Evolutionary conservation across 257 asterid genomes (phyloP), one percentile per base, ranked within the genome.

Genomic region (Cinchona pubescens): DNA sequence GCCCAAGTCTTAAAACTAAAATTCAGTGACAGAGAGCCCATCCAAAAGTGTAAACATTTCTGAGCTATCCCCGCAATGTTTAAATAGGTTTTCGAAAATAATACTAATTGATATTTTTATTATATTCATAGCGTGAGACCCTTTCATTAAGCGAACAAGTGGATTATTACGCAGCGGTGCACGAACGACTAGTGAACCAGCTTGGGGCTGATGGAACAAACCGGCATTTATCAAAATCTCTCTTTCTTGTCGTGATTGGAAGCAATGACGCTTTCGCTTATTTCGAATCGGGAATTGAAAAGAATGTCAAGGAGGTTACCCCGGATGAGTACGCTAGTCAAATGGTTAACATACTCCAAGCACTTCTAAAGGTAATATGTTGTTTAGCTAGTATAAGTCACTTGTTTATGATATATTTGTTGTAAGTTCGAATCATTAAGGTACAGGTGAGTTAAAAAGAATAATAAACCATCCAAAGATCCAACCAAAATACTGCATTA

Each of bases 201-300:
- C 30, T 92, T 76, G 90, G 88, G 2, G 40, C 83, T 0, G 58
- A 67, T 0, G 82, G 71, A 5, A 92, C 79, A 8, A 79, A 82
- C 23, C 71, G 86, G 27, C 93, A 88, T 63, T 75, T 92, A 10
- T 81, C 93, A 2, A 88, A 89, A 49, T 90, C 98, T 16, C 11
- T 89, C 3, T 90, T 90, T 58, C 73, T 85, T 11, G 27, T 90
- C 23, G 90, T 90, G 11, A 92, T 94, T 9, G 98, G 97, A 25
- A 94, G 90, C 90, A 94, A 92, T 56, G 97, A 94, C 75, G 71
- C 92, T 23, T 86, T 90, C 32, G 78, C 51, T 70, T 85, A 88
- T 77, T 92, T 87, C 77, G 71, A 72, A 6, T 29, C 84, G 1
- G 76, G 18, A 0, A 68, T 69, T 8, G 72, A 84, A 1, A 73